These are phyloP conservation scores for Coemansia umbellata DNA, from an alignment of 192 early-diverging fungal species.

Conservation along the genomic window DNA sequence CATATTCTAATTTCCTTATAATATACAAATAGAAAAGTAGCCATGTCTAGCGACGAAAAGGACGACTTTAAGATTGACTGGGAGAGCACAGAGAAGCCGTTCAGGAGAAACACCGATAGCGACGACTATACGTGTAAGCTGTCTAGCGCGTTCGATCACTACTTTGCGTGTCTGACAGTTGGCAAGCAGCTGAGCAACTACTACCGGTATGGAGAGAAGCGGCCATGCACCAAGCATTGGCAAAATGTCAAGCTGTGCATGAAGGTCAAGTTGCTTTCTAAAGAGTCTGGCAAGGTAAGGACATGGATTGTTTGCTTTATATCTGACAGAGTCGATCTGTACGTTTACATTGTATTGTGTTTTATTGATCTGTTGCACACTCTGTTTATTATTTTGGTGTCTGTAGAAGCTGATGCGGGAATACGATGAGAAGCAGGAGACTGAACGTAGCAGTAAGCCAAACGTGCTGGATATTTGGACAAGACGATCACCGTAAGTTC, in stretches of 20 bases:
- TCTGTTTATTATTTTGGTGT: neutral
- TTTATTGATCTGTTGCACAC: neutral
- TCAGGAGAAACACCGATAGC: neutral
- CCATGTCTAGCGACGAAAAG: no score
- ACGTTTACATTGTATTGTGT: no score
- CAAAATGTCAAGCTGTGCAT: conserved; percentile 40
- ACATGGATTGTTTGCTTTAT: no score
- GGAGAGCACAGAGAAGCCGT: conserved; percentile 7
- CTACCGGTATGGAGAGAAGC: conserved; percentile 47
- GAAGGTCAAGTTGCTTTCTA: conserved; percentile 33
- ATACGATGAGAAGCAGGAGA: conserved; percentile 18
- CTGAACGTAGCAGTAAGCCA: conserved; percentile 15
- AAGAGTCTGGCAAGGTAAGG: conserved; percentile 18
- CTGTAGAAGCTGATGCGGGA: conserved; percentile 27
- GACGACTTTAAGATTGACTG: conserved; percentile 3
- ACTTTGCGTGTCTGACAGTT: conserved; percentile 42
- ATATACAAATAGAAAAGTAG: neutral
- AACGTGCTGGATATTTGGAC: conserved; percentile 50
- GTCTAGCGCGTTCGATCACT: conserved; percentile 46
- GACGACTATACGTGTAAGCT: conserved; percentile 41
- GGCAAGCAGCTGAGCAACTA: conserved; percentile 49
- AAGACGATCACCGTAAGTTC: conserved; percentile 1
- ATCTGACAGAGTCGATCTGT: neutral
- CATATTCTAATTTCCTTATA: neutral
- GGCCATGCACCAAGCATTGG: conserved; percentile 41